Evolutionary conservation across 108 stramenopile genomes (phyloP).

Genomic region (Asterionellopsis glacialis): DNA sequence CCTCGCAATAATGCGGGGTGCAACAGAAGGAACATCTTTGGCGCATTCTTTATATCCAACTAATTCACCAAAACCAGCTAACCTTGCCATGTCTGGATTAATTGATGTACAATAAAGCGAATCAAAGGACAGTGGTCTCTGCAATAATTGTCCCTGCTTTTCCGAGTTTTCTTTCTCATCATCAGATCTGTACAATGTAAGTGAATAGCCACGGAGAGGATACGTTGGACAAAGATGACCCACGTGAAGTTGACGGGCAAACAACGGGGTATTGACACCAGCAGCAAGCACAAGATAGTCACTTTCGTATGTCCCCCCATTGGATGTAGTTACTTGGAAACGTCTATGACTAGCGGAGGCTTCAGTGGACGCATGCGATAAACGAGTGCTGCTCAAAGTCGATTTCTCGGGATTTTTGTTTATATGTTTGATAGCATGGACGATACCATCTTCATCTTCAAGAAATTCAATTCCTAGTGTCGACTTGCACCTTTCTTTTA

Average conservation of each 20-base stretch:
- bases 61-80: slow-evolving; percentile 45
- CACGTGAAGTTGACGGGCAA: slow-evolving; percentile 27
- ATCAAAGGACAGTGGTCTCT: slow-evolving; percentile 26
- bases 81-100: slow-evolving; percentile 27
- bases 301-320: slow-evolving; percentile 23
- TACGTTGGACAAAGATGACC: slow-evolving; percentile 33
- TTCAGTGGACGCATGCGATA: not conserved
- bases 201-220: slow-evolving; percentile 44
- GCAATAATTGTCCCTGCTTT: slow-evolving; percentile 15
- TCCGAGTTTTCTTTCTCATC: slow-evolving; percentile 10
- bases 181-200: slow-evolving; percentile 21
- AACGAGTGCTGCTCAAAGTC: no score
- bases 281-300: slow-evolving; percentile 42
- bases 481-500: slow-evolving; percentile 8
- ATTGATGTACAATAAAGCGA: slow-evolving; percentile 43
- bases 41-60: slow-evolving; percentile 30
- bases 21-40: slow-evolving; percentile 27
- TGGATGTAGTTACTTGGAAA: slow-evolving; percentile 21
- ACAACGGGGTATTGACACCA: slow-evolving; percentile 32
- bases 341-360: not conserved
- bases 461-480: slow-evolving; percentile 1
- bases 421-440: not conserved
- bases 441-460: not conserved
- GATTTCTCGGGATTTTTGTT: not conserved
- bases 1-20: slow-evolving; percentile 25